These are phyloP conservation scores for Thamnidium elegans DNA, from an alignment of 192 early-diverging fungal genomes.

Conservation along the genomic window DNA sequence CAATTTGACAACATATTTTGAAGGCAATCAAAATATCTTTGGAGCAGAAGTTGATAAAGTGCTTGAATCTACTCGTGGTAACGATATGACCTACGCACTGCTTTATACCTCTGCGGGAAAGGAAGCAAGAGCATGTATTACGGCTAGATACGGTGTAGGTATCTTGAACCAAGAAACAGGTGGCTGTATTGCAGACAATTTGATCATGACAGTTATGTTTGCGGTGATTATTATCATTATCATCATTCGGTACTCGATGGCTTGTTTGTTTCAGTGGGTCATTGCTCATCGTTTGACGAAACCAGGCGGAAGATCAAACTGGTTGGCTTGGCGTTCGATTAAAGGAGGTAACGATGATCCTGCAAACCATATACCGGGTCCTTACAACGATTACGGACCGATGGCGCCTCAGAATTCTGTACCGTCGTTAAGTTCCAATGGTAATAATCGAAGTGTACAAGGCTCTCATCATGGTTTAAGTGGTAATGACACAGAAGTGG, in stretches of 20 bases:
- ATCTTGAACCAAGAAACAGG: conserved; percentile 49
- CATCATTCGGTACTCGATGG: conserved; percentile 59
- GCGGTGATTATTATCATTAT: conserved; percentile 54
- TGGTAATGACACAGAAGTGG: neutral
- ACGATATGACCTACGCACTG: conserved; percentile 33
- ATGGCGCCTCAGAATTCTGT: neutral
- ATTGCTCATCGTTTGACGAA: conserved; percentile 51
- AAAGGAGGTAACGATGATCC: conserved; percentile 33
- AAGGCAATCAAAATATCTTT: conserved; percentile 16
- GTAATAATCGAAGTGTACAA: neutral
- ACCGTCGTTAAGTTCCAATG: neutral
- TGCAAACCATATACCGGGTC: conserved; percentile 27
- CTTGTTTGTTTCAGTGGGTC: conserved; percentile 58
- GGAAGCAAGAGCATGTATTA: conserved; percentile 43
- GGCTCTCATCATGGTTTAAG: neutral
- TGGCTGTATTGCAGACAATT: conserved; percentile 56
- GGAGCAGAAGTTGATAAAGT: conserved; percentile 21
- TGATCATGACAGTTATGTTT: conserved; percentile 55
- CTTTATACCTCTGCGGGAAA: conserved; percentile 22
- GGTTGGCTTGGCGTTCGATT: conserved; percentile 44
- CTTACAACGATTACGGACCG: conserved; percentile 26
- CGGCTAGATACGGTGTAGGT: conserved; percentile 46
- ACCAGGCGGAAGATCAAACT: conserved; percentile 48
- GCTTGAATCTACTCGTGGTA: conserved; percentile 18
- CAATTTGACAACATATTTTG: conserved; percentile 18